Base-by-base conservation (phyloP, 2,329 filamentous ascomycete genomes). In the Penicillium expansum region DNA sequence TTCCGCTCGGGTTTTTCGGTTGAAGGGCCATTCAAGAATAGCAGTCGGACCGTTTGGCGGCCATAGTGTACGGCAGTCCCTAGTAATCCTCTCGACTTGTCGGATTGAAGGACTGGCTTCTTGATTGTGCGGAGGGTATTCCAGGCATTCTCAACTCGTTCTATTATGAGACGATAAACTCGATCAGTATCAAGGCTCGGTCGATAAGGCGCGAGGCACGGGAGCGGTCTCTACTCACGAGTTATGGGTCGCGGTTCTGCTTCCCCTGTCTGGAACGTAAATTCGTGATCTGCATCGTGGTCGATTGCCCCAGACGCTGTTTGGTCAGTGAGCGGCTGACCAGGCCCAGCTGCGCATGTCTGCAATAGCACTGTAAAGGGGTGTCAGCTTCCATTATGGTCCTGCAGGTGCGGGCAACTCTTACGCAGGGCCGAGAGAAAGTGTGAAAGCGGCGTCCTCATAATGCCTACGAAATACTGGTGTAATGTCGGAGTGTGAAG, bases 1-100 rank as follows among this genome's bases (percentile, higher is more conserved):
- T 71, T 74, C 13, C 53, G 75, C 10, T 76, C 71, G 39, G 69
- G 60, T 9, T 80, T 75, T 32, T 79, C 75, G 38, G 78, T 72
- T 16, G 78, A 72, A 1, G 85, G 85, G 1, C 81, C 79, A 65
- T 87, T 87, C 78, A 88, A 83, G 69, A 88, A 88, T 18, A 89
- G 74, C 30, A 86, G 74, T 45, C 83, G 81, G 68, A 89, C 85
- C 22, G 83, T 74, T 69, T 86, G 78, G 65, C 84, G 83, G 38
- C 81, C 80, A 68, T 88, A 89, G 75, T 88, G 80, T 61, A 80
- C 76, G 37, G 80, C 76, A 55, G 80, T 79, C 38, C 82, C 83
- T 6, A 87, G 58, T 33, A 88, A 68, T 30, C 86, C 85, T 10
- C 81, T 81, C 8, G 84, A 82, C 68, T 82, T 84, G 16, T 75